Conservation (phyloP, 2,329 filamentous ascomycete species). For the Fusarium chaquense region DNA sequence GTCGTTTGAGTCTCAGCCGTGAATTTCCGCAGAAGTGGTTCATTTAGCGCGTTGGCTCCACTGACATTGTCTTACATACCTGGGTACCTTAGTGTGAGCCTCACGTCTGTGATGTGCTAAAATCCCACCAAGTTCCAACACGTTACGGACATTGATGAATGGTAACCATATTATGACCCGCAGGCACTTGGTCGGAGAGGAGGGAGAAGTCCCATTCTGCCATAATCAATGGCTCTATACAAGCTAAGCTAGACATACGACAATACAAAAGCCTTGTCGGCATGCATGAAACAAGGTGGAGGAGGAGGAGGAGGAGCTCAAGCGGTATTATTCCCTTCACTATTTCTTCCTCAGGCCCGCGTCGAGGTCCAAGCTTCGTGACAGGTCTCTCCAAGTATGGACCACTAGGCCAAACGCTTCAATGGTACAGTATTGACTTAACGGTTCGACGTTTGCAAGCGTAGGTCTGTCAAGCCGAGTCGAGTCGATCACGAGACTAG, state of each 20-base stretch:
- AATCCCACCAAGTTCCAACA: neutral
- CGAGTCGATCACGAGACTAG: neutral
- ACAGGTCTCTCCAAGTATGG: neutral
- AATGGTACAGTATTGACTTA: neutral
- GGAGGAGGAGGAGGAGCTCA: neutral
- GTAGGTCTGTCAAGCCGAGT: neutral
- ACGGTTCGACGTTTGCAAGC: neutral
- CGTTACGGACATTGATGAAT: neutral
- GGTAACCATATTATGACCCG: neutral
- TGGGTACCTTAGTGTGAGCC: constrained; percentile 3
- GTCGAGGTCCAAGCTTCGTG: neutral
- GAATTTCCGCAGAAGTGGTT: constrained; percentile 17
- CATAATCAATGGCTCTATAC: neutral
- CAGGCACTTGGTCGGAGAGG: neutral
- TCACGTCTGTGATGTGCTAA: constrained; percentile 1
- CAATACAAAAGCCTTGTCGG: neutral
- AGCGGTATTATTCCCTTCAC: neutral
- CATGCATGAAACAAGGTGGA: neutral
- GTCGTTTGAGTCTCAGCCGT: constrained; percentile 14
- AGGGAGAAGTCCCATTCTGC: neutral
- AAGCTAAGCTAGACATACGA: neutral
- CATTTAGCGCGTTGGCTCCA: constrained; percentile 21
- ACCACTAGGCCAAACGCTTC: neutral
- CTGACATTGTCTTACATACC: neutral
- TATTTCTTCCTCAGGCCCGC: neutral